These are phyloP conservation scores for Didymella arachidicola DNA, from an alignment of 2,329 filamentous ascomycete genomes.

Conservation along the genomic window DNA sequence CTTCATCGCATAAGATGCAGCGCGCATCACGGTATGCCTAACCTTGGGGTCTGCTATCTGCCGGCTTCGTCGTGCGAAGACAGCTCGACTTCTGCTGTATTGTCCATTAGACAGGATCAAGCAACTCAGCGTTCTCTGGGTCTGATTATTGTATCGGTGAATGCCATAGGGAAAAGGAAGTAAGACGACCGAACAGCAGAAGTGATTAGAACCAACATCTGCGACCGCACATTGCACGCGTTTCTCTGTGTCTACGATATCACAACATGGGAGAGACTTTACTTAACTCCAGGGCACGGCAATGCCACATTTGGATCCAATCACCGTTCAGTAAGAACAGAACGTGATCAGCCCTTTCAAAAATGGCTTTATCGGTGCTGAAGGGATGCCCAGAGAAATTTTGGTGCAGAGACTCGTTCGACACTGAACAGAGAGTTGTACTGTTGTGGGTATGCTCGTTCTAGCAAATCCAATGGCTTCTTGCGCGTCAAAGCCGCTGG, in stretches of 20 bases:
- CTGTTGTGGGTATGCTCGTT: neutral
- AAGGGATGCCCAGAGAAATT: neutral
- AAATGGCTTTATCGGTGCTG: neutral
- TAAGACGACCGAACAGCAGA: neutral
- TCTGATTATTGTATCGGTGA: neutral
- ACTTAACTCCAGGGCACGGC: neutral
- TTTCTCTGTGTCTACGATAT: neutral
- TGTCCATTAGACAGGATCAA: neutral
- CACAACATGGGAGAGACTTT: neutral
- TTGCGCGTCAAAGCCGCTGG: neutral
- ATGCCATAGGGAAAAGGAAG: neutral
- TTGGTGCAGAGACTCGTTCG: too few relatives aligned
- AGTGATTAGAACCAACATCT: neutral
- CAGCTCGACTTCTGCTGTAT: neutral
- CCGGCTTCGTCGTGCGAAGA: neutral
- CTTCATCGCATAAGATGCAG: neutral
- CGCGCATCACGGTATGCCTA: neutral
- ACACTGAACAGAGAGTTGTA: neutral
- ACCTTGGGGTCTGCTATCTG: neutral
- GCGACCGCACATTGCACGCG: neutral
- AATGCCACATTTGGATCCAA: neutral
- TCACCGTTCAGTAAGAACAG: conserved; percentile 1
- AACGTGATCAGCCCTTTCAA: neutral
- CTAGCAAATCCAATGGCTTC: too few relatives aligned
- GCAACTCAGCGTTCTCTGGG: neutral